These are phyloP conservation scores for Mycena pura DNA, from an alignment of 768 basidiomycete genomes.

Conservation along the genomic window DNA sequence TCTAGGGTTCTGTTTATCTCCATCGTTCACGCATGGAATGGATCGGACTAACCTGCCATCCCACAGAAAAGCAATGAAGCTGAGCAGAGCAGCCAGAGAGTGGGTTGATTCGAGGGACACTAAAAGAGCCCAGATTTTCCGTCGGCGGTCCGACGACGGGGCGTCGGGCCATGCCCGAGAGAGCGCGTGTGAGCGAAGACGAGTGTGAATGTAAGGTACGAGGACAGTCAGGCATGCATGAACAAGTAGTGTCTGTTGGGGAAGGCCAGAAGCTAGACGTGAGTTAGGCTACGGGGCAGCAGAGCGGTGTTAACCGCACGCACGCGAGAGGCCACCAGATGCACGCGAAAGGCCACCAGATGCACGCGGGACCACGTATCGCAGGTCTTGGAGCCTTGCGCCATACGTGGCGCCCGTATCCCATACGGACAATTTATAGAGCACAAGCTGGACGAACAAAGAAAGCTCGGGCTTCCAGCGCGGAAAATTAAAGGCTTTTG, in stretches of 20 bases:
- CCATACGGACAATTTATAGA: slow-evolving; percentile 89
- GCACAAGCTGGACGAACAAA: slow-evolving; percentile 69
- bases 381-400: slow-evolving; percentile 79
- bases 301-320: slow-evolving; percentile 34
- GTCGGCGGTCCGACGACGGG: slow-evolving; percentile 77
- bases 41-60: slow-evolving; percentile 72
- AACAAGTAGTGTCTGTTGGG: slow-evolving; percentile 61
- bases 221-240: slow-evolving; percentile 79
- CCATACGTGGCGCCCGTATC: slow-evolving; percentile 82
- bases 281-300: neutral
- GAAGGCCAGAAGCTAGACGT: slow-evolving; percentile 66
- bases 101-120: slow-evolving; percentile 72
- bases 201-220: slow-evolving; percentile 79
- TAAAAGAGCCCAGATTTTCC: slow-evolving; percentile 75
- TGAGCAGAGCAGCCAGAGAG: slow-evolving; percentile 66
- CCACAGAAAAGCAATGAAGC: slow-evolving; percentile 85
- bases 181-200: slow-evolving; percentile 76
- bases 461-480: slow-evolving; percentile 78
- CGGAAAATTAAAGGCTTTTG: slow-evolving; percentile 64
- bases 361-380: slow-evolving; percentile 52
- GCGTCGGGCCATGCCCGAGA: slow-evolving; percentile 92
- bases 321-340: slow-evolving; percentile 39
- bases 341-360: slow-evolving; percentile 33
- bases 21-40: neutral
- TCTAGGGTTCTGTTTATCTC: slow-evolving; percentile 49